Conservation (phyloP, 192 early-diverging fungal species). For the Funneliformis mosseae region DNA sequence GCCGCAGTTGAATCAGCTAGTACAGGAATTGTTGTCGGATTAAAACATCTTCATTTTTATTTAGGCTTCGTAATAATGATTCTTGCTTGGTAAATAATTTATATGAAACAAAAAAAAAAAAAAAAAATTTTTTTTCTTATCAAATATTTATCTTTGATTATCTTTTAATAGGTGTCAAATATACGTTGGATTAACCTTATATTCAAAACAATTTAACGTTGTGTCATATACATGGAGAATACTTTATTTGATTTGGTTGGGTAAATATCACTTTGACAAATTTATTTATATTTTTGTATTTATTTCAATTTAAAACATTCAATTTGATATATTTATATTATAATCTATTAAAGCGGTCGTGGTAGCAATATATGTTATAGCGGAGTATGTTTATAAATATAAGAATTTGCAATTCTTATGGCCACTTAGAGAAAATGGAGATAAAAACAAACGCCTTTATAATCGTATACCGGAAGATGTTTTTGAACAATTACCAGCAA, state of each 20-base stretch:
- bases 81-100: conserved; percentile 16
- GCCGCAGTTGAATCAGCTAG: conserved; percentile 21
- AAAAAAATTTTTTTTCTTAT: background rate
- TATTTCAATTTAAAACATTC: background rate
- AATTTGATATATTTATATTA: background rate
- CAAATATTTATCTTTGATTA: background rate
- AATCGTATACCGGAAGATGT: background rate
- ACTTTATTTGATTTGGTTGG: background rate
- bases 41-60: conserved; percentile 26
- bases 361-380: background rate
- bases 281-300: background rate
- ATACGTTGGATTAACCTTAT: background rate
- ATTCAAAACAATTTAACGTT: background rate
- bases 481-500: background rate
- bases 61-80: conserved; percentile 9
- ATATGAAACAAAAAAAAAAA: background rate
- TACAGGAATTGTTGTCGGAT: conserved; percentile 4
- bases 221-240: too few relatives aligned
- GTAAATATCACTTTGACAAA: background rate
- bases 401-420: conserved; percentile 11
- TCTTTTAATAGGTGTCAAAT: background rate
- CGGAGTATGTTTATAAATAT: background rate
- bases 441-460: background rate
- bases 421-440: background rate
- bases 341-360: background rate